Evolutionary conservation across 2,329 filamentous ascomycete species (phyloP).

Genomic region (Paradendryphiella salina): DNA sequence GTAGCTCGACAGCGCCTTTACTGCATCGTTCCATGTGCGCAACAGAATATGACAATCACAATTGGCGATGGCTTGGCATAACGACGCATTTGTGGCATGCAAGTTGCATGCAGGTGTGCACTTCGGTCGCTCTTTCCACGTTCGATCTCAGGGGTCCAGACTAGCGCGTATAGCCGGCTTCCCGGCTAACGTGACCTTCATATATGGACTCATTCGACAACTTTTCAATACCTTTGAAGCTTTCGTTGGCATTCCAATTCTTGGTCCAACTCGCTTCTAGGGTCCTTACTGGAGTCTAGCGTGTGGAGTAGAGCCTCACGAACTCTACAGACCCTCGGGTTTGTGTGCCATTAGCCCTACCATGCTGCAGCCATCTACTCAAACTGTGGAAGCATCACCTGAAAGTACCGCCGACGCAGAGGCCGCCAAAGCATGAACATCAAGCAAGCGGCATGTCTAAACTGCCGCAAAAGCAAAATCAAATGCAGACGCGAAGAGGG

Average conservation of each 20-base stretch:
- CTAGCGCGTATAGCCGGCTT: constrained; percentile 8
- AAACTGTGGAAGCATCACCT: neutral
- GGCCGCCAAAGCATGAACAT: constrained; percentile 22
- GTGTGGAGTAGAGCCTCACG: neutral
- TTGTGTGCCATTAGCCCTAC: neutral
- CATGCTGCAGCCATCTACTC: constrained; percentile 1
- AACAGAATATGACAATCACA: neutral
- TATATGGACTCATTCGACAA: neutral
- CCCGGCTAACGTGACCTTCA: constrained; percentile 1
- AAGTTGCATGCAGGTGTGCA: neutral
- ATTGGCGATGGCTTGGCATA: neutral
- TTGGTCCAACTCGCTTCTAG: neutral
- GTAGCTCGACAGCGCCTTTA: neutral
- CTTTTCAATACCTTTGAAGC: neutral
- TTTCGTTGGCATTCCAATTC: neutral
- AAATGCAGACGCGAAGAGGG: constrained; percentile 60
- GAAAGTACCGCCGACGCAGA: neutral
- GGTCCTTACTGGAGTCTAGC: neutral
- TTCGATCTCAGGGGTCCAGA: constrained; percentile 3
- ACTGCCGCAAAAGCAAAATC: constrained; percentile 69
- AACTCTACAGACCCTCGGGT: neutral
- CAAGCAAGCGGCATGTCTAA: constrained; percentile 61
- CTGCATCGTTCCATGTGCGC: neutral
- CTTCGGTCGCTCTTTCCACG: neutral
- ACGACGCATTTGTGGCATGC: neutral